A percentile compares a stretch with the other conserved stretches of the same genome.
phyloP scores from a whole-genome alignment of 2,329 filamentous ascomycete species.

The Pestalotiopsis sp. region DNA sequence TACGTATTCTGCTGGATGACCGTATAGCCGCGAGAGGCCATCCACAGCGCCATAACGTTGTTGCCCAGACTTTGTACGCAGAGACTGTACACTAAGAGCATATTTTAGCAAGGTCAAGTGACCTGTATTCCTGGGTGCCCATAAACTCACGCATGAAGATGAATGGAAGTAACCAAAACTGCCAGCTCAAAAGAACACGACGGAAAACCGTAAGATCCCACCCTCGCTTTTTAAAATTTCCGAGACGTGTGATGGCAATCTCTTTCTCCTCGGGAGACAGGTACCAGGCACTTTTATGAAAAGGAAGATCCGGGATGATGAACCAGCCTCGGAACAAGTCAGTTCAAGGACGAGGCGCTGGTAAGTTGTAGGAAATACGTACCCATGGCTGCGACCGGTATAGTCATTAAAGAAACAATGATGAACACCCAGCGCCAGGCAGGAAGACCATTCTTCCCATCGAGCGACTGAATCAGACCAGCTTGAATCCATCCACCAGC shows the following conservation, averaged over 20 bases:
- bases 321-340: constrained; percentile 38
- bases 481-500: constrained; percentile 49
- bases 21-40: constrained; percentile 45
- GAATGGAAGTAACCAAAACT: constrained; percentile 46
- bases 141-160: constrained; percentile 44
- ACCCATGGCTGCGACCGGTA: constrained; percentile 54
- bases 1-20: constrained; percentile 48
- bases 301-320: constrained; percentile 45
- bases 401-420: constrained; percentile 59
- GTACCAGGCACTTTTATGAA: constrained; percentile 43
- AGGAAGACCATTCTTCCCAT: constrained; percentile 29
- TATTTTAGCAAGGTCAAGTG: neutral
- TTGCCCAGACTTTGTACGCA: constrained; percentile 44
- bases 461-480: constrained; percentile 46
- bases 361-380: neutral
- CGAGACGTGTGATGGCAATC: constrained; percentile 39
- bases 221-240: constrained; percentile 24
- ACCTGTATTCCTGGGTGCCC: neutral
- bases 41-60: constrained; percentile 49
- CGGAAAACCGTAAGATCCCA: constrained; percentile 16
- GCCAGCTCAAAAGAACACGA: constrained; percentile 39
- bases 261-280: constrained; percentile 37
- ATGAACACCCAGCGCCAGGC: constrained; percentile 53
- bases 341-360: neutral
- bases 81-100: constrained; percentile 40